These are phyloP conservation scores for Skeletonema potamos DNA, from an alignment of 108 stramenopile species.

Conservation along the genomic window DNA sequence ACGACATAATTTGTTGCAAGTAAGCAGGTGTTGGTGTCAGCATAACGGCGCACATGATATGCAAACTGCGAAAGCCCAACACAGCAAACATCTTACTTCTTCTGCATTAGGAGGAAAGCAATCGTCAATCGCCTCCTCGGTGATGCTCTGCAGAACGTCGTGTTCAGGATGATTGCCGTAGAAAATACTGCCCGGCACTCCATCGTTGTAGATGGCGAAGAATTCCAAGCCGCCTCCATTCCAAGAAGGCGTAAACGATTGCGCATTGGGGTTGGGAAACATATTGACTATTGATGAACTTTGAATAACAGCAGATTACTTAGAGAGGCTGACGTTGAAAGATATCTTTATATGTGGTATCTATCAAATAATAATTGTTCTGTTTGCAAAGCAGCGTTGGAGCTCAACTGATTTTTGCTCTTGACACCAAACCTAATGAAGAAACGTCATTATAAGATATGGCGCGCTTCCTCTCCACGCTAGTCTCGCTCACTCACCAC, in stretches of 20 bases:
- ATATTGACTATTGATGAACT: not conserved
- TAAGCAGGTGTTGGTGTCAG: not conserved
- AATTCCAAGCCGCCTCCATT: no score
- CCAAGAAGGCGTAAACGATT: conserved; percentile 33
- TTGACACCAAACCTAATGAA: no score
- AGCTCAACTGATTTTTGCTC: no score
- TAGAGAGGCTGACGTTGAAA: not conserved
- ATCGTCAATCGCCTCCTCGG: conserved; percentile 38
- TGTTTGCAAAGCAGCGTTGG: no score
- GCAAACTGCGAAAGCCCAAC: not conserved
- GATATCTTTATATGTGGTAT: not conserved
- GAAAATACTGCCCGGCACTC: conserved; percentile 28
- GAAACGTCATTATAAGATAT: no score
- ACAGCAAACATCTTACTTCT: conserved; percentile 9
- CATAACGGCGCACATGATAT: not conserved
- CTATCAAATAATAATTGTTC: no score
- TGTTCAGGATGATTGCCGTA: conserved; percentile 38
- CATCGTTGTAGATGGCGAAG: conserved; percentile 48
- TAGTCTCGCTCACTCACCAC: no score
- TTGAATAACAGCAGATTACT: not conserved
- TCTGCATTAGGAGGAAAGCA: conserved; percentile 37
- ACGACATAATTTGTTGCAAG: not conserved
- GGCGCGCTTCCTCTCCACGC: no score
- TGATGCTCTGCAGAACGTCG: conserved; percentile 35
- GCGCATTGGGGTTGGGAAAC: conserved; percentile 30